Base-by-base conservation (phyloP, 1,139 yeast species). In the Yamadazyma atlantica region DNA sequence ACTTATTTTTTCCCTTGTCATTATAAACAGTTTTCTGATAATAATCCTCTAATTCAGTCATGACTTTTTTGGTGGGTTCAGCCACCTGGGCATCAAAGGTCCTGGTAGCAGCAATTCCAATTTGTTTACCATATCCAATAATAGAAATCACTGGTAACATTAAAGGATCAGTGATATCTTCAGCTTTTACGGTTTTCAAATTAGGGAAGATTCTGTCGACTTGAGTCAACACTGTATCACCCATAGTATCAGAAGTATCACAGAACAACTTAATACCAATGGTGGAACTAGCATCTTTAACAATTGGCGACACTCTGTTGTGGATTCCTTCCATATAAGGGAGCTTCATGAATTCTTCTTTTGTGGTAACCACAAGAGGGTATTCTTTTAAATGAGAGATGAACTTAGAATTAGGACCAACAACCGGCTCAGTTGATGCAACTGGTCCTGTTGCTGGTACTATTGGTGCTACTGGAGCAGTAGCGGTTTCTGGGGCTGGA, bases 1-100 rank as follows among this genome's bases (percentile, higher is more conserved):
- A 51, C 33, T 80, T 57, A 28, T 85, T 83, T 50, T 78, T 79
- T 13, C 86, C 87, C 29, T 79, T 65, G 9, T 76, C 67, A 53
- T 80, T 80, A 52, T 75, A 74, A 26, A 73, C 44, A 14, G 64
- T 57, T 32, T 73, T 44, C 17, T 46, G 45, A 45, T 74, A 66
- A 30, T 58, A 60, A 27, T 60, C 62, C 47, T 79, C 69, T 35
- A 69, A 56, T 28, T 66, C 70, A 36, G 57, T 54, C 12, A 70
- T 57, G 21, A 60, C 53, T 33, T 57, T 57, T 42, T 67, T 67
- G 2, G 75, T 55, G 23, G 87, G 86, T 26, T 49, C 41, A 19
- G 40, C 43, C 3, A 59, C 46, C 13, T 50, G 39, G 10, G 43
- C 46, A 29, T 58, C 57, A 11, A 62, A 55, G n/a, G 55, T 48